A percentile compares a stretch with the other conserved stretches of the same genome.
Conservation (phyloP, 345 rosid genomes). For the Rhodamnia argentea region DNA sequence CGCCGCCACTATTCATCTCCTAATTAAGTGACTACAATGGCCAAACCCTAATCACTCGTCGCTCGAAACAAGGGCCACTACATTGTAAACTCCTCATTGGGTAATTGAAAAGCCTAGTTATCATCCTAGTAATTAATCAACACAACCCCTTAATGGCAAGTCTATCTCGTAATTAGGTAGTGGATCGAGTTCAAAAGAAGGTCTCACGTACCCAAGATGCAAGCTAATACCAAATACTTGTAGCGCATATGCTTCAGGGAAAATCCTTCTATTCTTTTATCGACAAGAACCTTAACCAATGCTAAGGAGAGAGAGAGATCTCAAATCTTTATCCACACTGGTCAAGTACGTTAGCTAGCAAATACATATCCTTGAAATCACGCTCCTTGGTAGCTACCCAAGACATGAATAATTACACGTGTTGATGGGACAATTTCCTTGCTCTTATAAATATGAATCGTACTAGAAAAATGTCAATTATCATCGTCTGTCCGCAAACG, state of each 20-base stretch:
- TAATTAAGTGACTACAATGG: neutral
- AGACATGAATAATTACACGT: neutral
- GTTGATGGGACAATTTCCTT: neutral
- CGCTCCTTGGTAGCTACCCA: neutral
- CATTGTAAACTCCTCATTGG: neutral
- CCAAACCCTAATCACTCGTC: neutral
- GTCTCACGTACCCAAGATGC: neutral
- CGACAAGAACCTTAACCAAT: neutral
- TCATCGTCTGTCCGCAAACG: neutral
- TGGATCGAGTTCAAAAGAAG: neutral
- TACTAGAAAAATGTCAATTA: neutral
- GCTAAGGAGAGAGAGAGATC: neutral
- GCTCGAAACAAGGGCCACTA: neutral
- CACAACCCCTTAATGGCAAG: neutral
- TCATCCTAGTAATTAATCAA: neutral
- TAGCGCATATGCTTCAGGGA: neutral
- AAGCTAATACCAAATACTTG: neutral
- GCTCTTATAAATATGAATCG: neutral
- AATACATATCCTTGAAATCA: neutral
- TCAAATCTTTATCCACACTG: neutral
- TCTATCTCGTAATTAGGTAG: neutral
- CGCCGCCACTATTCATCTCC: neutral
- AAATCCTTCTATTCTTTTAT: neutral
- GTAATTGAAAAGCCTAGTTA: neutral
- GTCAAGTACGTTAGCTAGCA: neutral